These are phyloP conservation scores for Phytophthora vignae DNA, from an alignment of 352 stramenopile genomes.

Conservation along the genomic window DNA sequence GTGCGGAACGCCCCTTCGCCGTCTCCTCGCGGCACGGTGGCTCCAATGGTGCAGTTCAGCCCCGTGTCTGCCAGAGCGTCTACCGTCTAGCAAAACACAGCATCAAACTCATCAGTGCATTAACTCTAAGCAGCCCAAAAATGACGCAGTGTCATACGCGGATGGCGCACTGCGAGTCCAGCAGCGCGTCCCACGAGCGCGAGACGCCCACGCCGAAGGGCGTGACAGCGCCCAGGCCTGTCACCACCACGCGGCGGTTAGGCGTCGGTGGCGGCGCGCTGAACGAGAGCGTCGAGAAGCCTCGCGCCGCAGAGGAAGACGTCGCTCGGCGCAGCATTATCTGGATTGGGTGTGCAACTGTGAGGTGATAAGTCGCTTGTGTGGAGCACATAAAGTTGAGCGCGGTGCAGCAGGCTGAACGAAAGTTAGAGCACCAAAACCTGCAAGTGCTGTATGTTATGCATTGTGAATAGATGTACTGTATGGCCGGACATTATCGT, in stretches of 20 bases:
- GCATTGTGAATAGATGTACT: no score
- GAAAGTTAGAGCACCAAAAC: no score
- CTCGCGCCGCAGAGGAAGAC: conserved; percentile 31
- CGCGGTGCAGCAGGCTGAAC: no score
- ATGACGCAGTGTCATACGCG: conserved; percentile 37
- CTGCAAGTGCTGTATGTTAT: no score
- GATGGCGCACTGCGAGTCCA: conserved; percentile 84
- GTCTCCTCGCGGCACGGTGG: conserved; percentile 69
- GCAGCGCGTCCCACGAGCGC: conserved; percentile 83
- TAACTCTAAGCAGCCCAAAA: not conserved
- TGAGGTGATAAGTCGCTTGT: not conserved
- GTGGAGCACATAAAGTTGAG: conserved; percentile 21
- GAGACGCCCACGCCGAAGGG: conserved; percentile 90
- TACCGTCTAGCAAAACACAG: conserved; percentile 44
- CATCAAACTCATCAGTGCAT: not conserved
- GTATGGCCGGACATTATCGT: not conserved
- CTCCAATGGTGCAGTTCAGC: conserved; percentile 77
- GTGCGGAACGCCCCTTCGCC: conserved; percentile 61
- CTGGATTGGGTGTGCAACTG: not conserved
- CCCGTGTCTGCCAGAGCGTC: conserved; percentile 61
- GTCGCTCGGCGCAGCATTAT: conserved; percentile 23
- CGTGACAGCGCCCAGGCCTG: conserved; percentile 91
- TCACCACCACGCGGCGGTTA: conserved; percentile 91
- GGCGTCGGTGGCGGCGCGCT: conserved; percentile 57
- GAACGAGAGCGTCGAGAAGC: conserved; percentile 77